phyloP scores from a whole-genome alignment of 345 rosid species.

The Eucalyptus marginata region DNA sequence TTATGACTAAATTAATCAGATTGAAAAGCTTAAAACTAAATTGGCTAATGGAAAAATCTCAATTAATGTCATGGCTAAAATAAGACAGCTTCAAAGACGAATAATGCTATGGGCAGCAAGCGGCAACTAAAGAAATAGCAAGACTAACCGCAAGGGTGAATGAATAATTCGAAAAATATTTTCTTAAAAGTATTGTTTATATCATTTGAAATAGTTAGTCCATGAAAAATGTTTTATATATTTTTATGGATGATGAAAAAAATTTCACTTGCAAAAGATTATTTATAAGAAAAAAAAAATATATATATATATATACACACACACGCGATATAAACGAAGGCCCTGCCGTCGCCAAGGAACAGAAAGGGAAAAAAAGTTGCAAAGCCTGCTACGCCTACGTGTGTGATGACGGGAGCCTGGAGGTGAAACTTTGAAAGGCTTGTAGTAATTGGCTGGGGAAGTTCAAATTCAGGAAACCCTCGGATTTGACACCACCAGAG shows the following conservation, averaged over 20 bases:
- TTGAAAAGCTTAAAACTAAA: rapidly evolving
- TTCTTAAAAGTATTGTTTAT: too few species aligned
- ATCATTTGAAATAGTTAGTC: rapidly evolving
- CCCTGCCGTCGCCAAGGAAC: background rate
- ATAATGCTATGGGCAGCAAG: rapidly evolving
- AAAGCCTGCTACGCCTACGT: background rate
- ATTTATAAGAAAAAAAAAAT: too few species aligned
- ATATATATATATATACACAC: too few species aligned
- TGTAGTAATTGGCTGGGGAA: background rate
- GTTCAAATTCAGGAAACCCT: background rate
- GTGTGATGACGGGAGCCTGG: background rate
- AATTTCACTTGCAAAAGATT: background rate
- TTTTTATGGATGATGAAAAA: too few species aligned
- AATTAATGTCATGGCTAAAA: too few species aligned
- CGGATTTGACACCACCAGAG: background rate
- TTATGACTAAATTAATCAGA: background rate
- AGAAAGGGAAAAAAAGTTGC: background rate
- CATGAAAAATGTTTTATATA: background rate
- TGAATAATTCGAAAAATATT: too few species aligned
- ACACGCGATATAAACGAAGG: background rate
- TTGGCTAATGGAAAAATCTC: rapidly evolving
- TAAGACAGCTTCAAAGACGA: too few species aligned
- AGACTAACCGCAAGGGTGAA: too few species aligned
- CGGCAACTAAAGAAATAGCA: too few species aligned
- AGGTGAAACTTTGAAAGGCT: background rate